These are phyloP conservation scores for Geotrichum histeridarum DNA, from an alignment of 1,139 yeast species.

Conservation along the genomic window DNA sequence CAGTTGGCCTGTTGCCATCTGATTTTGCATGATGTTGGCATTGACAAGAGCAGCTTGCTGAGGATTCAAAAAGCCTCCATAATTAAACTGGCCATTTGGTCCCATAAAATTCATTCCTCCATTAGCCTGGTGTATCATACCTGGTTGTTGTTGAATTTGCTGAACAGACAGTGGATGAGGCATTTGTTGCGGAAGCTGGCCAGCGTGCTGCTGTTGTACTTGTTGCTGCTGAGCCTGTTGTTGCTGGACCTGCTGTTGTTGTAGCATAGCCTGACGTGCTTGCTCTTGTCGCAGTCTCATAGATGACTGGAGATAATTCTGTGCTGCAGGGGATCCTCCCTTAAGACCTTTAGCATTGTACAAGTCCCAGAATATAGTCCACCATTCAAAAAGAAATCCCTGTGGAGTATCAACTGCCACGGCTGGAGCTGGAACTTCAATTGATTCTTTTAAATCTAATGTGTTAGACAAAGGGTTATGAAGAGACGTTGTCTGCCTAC, in stretches of 20 bases:
- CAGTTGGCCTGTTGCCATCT: constrained; percentile 18
- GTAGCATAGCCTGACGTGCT: constrained; percentile 33
- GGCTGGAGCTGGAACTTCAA: constrained; percentile 19
- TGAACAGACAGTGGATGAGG: constrained; percentile 26
- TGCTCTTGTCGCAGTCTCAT: constrained; percentile 56
- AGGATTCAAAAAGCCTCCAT: constrained; percentile 8
- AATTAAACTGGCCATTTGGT: constrained; percentile 18
- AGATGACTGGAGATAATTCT: constrained; percentile 58
- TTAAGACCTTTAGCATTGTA: constrained; percentile 73
- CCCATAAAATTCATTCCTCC: constrained; percentile 14
- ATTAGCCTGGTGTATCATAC: not conserved
- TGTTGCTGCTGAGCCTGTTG: constrained; percentile 16
- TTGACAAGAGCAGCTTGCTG: constrained; percentile 18
- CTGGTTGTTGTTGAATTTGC: constrained; percentile 23
- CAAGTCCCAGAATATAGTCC: constrained; percentile 95
- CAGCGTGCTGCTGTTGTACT: constrained; percentile 20
- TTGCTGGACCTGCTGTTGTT: constrained; percentile 9
- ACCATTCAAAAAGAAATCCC: constrained; percentile 88
- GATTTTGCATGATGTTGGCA: constrained; percentile 14
- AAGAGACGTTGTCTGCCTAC: not conserved
- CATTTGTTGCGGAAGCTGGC: constrained; percentile 19
- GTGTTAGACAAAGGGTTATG: not conserved
- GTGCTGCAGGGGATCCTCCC: constrained; percentile 58
- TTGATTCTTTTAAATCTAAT: constrained; percentile 3
- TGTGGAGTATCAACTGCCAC: constrained; percentile 61